Percentiles rank a stretch among this genome's conserved stretches.
phyloP scores from a whole-genome alignment of 1,284 basidiomycete species.

The Laetiporus sulphureus region DNA sequence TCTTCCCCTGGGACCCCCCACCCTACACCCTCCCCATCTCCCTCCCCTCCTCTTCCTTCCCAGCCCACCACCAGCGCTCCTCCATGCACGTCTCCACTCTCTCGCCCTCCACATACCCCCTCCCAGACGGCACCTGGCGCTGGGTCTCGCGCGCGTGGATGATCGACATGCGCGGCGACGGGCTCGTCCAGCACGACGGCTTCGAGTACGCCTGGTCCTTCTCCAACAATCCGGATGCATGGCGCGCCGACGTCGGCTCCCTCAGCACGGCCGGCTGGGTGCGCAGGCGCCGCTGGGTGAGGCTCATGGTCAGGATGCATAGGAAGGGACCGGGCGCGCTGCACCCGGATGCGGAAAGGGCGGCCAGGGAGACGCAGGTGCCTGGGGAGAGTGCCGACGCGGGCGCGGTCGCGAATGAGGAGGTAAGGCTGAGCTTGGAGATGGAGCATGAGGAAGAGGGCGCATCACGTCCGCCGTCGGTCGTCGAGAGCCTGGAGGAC shows the following conservation, averaged over 20 bases:
- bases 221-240: conserved; percentile 49
- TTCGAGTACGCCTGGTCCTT: conserved; percentile 82
- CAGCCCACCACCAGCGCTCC: conserved; percentile 45
- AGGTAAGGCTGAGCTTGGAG: conserved; percentile 1
- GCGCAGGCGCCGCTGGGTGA: conserved; percentile 67
- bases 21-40: conserved; percentile 61
- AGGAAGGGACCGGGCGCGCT: conserved; percentile 9
- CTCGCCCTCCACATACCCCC: too few species aligned
- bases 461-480: conserved; percentile 25
- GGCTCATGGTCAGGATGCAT: conserved; percentile 69
- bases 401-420: conserved; percentile 5
- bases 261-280: conserved; percentile 65
- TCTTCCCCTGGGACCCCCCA: conserved; percentile 69
- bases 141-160: conserved; percentile 79
- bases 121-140: conserved; percentile 73
- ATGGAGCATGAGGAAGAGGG: conserved; percentile 15
- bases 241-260: conserved; percentile 54
- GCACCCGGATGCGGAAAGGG: conserved; percentile 17
- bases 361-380: too few species aligned
- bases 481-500: conserved; percentile 9
- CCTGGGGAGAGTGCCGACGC: conserved; percentile 1
- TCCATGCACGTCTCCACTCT: too few species aligned
- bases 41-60: too few species aligned
- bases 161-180: conserved; percentile 79
- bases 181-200: conserved; percentile 72